These are phyloP conservation scores for Microcyclosporella mali DNA, from an alignment of 2,329 filamentous ascomycete genomes.

Conservation along the genomic window DNA sequence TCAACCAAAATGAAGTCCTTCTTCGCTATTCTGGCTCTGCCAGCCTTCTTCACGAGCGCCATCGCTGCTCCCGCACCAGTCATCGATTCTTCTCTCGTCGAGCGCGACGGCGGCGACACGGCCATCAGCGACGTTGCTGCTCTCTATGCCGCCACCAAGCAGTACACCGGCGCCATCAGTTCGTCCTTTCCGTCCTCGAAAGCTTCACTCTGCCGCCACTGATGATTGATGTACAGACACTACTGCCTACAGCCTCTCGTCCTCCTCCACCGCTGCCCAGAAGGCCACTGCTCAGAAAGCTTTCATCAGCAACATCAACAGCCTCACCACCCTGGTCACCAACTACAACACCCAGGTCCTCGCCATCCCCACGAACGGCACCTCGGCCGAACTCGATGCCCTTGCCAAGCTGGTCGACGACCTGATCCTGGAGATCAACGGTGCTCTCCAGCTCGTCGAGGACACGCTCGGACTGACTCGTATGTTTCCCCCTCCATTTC, in stretches of 20 bases:
- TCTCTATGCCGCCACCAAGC: constrained; percentile 7
- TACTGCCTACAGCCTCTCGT: not conserved
- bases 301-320: constrained; percentile 1
- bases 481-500: too few relatives aligned
- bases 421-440: too few relatives aligned
- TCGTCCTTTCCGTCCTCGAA: constrained; percentile 1
- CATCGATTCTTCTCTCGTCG: too few relatives aligned
- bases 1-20: constrained; percentile 18
- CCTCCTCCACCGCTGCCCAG: constrained; percentile 1
- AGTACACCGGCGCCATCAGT: constrained; percentile 9
- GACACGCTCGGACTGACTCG: too few relatives aligned
- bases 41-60: constrained; percentile 13
- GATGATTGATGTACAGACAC: constrained; percentile 1
- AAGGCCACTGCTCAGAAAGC: not conserved
- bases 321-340: constrained; percentile 1
- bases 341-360: not conserved
- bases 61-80: constrained; percentile 13
- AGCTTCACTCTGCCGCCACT: not conserved
- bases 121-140: constrained; percentile 6
- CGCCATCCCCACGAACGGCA: not conserved
- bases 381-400: too few relatives aligned
- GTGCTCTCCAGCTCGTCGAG: too few relatives aligned
- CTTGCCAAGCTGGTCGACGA: too few relatives aligned
- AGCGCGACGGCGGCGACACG: constrained; percentile 15
- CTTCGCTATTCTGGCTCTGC: constrained; percentile 14